Conservation (phyloP, 1,284 basidiomycete genomes). For the Takashimella tepidaria region DNA sequence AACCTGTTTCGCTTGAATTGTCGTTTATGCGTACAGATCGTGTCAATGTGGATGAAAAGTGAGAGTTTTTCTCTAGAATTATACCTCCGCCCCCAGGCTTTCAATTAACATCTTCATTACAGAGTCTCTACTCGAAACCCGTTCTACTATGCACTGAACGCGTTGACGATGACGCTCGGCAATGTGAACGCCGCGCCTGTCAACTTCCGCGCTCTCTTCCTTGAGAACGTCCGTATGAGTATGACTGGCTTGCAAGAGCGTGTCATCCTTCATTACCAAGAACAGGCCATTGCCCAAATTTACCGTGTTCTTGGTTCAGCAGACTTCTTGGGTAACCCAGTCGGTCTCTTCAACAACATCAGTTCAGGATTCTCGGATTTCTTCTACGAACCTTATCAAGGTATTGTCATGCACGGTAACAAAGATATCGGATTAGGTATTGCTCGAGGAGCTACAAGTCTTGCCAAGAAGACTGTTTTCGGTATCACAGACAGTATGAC, state of each 20-base stretch:
- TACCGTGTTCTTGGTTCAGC: conserved; percentile 96
- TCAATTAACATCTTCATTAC: conserved; percentile 2
- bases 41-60: conserved; percentile 90
- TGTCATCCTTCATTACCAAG: conserved; percentile 87
- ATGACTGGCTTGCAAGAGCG: conserved; percentile 77
- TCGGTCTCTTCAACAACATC: conserved; percentile 97
- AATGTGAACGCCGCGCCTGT: conserved; percentile 98
- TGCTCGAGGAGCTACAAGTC: conserved; percentile 94
- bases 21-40: conserved; percentile 97
- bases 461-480: conserved; percentile 98
- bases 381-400: conserved; percentile 98
- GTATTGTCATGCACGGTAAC: conserved; percentile 95
- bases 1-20: conserved; percentile 85
- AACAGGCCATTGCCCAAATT: conserved; percentile 88
- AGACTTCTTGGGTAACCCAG: conserved; percentile 77
- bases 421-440: conserved; percentile 95
- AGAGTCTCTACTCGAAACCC: conserved; percentile 74
- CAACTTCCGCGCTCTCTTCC: conserved; percentile 86
- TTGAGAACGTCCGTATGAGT: conserved; percentile 90
- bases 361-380: conserved; percentile 98
- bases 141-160: conserved; percentile 87
- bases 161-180: conserved; percentile 92
- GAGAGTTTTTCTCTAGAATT: conserved; percentile 31
- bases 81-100: not conserved
- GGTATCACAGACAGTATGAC: conserved; percentile 93